Conservation (phyloP, 2,329 filamentous ascomycete genomes). For the Aspergillus aculeatus region DNA sequence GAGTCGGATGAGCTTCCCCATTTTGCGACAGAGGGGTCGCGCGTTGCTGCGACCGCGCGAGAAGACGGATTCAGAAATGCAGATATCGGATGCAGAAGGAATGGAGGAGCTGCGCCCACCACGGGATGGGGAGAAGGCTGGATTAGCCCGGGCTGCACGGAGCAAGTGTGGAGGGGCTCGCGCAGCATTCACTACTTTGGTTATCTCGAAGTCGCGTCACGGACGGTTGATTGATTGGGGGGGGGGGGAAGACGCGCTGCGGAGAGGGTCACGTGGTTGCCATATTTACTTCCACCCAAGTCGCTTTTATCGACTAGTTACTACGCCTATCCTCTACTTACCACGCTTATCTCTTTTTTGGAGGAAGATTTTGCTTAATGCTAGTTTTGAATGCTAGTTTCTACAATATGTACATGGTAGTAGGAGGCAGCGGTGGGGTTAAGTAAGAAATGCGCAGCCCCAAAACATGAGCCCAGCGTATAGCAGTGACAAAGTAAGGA, state of each 20-base stretch:
- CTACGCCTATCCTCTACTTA: too few relatives aligned
- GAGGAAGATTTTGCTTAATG: not conserved
- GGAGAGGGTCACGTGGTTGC: conserved; percentile 24
- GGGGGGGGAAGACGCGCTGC: conserved; percentile 24
- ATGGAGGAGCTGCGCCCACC: not conserved
- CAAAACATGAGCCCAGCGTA: not conserved
- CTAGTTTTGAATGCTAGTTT: not conserved
- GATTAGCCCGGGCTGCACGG: conserved; percentile 9
- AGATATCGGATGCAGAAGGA: not conserved
- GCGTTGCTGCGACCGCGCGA: conserved; percentile 26
- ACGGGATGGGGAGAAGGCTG: not conserved
- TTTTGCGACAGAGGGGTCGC: conserved; percentile 50
- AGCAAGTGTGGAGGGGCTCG: conserved; percentile 22
- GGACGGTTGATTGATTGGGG: conserved; percentile 7
- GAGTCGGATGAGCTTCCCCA: conserved; percentile 94
- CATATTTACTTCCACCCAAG: not conserved
- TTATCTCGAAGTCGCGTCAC: conserved; percentile 20
- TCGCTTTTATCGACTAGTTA: too few relatives aligned
- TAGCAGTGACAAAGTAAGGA: not conserved
- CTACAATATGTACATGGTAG: conserved; percentile 4
- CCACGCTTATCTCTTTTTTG: too few relatives aligned
- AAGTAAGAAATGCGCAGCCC: not conserved
- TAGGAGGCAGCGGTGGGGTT: conserved; percentile 5
- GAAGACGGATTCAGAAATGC: conserved; percentile 5
- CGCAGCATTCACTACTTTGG: conserved; percentile 12